Evolutionary conservation across 108 stramenopile species (phyloP).

Genomic region (Fistulifera solaris): DNA sequence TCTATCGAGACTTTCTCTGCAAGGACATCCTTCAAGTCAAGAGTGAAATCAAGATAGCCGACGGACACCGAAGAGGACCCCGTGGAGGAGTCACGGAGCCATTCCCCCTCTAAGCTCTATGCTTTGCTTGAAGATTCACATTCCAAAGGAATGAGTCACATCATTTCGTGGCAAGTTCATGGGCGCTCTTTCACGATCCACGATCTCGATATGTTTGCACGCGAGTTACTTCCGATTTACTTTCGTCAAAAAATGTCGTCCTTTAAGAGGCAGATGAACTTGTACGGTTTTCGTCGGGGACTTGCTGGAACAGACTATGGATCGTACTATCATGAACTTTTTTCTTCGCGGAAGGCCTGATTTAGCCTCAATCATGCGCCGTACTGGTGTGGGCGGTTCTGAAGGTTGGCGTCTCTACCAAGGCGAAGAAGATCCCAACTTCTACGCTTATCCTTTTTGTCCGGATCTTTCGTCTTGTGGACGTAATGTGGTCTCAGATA

Average conservation of each 20-base stretch:
- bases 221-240: background rate
- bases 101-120: conserved; percentile 39
- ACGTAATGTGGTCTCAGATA: too few relatives aligned
- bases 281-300: conserved; percentile 18
- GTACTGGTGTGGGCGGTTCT: conserved; percentile 83
- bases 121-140: conserved; percentile 46
- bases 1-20: too few relatives aligned
- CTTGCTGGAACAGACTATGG: background rate
- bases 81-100: conserved; percentile 4
- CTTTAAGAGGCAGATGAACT: conserved; percentile 24
- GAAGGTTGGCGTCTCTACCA: conserved; percentile 82
- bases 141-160: conserved; percentile 37
- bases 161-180: conserved; percentile 80
- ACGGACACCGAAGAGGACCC: background rate
- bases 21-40: too few relatives aligned
- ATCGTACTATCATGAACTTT: conserved; percentile 2
- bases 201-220: conserved; percentile 69
- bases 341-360: conserved; percentile 74
- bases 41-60: too few relatives aligned
- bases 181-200: conserved; percentile 82
- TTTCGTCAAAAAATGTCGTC: conserved; percentile 9
- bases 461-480: too few relatives aligned
- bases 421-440: conserved; percentile 70
- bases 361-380: conserved; percentile 60
- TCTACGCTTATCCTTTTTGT: conserved; percentile 31